These are phyloP conservation scores for Phytophthora sp. DNA, from an alignment of 352 stramenopile genomes.

Conservation along the genomic window DNA sequence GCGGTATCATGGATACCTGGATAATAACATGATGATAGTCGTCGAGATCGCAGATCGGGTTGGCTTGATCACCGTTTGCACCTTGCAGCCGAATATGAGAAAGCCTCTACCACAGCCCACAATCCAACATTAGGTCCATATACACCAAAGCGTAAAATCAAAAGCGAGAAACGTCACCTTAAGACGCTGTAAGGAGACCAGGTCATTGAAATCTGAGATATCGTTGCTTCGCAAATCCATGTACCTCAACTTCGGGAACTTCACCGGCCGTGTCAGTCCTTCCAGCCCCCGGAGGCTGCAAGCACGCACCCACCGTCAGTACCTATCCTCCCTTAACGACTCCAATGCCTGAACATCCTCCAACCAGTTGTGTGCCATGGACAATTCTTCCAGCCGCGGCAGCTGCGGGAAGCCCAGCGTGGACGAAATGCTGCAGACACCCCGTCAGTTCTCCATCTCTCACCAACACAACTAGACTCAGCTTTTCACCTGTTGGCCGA, in stretches of 20 bases:
- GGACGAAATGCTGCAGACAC: slow-evolving; percentile 48
- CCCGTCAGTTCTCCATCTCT: slow-evolving; percentile 3
- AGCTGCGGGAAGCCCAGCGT: slow-evolving; percentile 68
- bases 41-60: slow-evolving; percentile 66
- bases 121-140: not conserved
- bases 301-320: too few relatives aligned
- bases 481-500: slow-evolving; percentile 68
- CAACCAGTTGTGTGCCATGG: slow-evolving; percentile 76
- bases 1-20: too few relatives aligned
- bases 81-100: slow-evolving; percentile 68
- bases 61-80: slow-evolving; percentile 54
- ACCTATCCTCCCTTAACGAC: too few relatives aligned
- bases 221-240: slow-evolving; percentile 76
- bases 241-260: slow-evolving; percentile 75
- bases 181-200: slow-evolving; percentile 55
- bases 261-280: slow-evolving; percentile 62
- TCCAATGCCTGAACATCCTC: too few relatives aligned
- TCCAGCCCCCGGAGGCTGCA: slow-evolving; percentile 57
- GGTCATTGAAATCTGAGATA: slow-evolving; percentile 41
- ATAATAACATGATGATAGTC: slow-evolving; percentile 62
- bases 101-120: slow-evolving; percentile 40
- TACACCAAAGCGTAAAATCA: not conserved
- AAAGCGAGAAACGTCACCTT: slow-evolving; percentile 39
- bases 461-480: not conserved
- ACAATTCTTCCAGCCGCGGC: slow-evolving; percentile 70